A percentile compares a stretch with the other conserved stretches of the same genome.
Evolutionary conservation across 2,329 filamentous ascomycete genomes (phyloP).

Genomic region (Stachybotrys echinatus): DNA sequence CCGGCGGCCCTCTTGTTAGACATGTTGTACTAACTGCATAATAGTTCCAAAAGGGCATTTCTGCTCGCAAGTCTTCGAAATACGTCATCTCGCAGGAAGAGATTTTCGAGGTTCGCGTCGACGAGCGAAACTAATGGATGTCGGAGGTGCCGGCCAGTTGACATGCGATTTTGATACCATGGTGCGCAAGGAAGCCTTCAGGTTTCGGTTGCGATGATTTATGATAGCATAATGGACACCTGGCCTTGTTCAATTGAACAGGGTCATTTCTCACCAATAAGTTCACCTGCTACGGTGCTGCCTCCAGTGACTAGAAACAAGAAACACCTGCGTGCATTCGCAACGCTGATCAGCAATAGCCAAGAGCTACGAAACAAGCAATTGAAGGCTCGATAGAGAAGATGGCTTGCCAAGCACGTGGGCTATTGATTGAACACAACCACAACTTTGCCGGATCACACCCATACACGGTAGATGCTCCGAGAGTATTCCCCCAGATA

Average conservation of each 20-base stretch:
- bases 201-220: neutral
- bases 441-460: too few species aligned
- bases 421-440: too few species aligned
- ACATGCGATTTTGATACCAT: neutral
- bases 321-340: too few species aligned
- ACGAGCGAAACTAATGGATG: neutral
- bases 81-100: constrained; percentile 30
- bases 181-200: neutral
- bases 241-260: neutral
- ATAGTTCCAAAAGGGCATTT: constrained; percentile 28
- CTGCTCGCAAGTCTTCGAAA: constrained; percentile 31
- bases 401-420: too few species aligned
- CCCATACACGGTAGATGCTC: too few species aligned
- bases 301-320: too few species aligned
- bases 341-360: too few species aligned
- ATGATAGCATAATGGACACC: neutral
- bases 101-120: constrained; percentile 5
- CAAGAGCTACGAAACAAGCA: too few species aligned
- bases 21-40: constrained; percentile 7
- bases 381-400: too few species aligned
- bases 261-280: neutral
- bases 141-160: too few species aligned
- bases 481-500: too few species aligned
- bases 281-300: too few species aligned
- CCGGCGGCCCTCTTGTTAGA: neutral